Evolutionary conservation across 495 filamentous ascomycete genomes (phyloP).

Genomic region (Hyaloscypha variabilis): DNA sequence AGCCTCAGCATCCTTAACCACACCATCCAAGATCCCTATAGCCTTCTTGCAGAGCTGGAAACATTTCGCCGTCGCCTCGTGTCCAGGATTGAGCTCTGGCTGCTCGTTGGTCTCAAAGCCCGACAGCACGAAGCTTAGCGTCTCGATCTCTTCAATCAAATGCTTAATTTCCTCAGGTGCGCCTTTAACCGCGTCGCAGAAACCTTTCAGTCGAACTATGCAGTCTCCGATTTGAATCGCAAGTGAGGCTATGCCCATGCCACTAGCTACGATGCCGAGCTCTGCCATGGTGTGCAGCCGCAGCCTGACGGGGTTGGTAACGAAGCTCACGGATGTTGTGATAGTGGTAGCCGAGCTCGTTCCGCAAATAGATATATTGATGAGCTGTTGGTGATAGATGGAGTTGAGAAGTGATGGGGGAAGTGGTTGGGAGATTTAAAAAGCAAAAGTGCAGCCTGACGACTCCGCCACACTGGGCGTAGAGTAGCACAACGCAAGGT

Average conservation of each 20-base stretch:
- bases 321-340: background rate
- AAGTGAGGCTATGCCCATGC: background rate
- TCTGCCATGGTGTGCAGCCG: background rate
- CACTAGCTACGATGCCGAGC: background rate
- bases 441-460: no score
- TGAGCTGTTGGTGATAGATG: no score
- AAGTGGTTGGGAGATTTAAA: no score
- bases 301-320: background rate
- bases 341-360: no score
- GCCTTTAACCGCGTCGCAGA: slow-evolving; percentile 2
- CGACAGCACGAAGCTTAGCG: background rate
- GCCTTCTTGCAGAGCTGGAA: background rate
- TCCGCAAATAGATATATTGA: no score
- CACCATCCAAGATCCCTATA: background rate
- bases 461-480: no score
- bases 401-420: no score
- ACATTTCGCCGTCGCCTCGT: background rate
- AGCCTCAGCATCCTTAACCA: background rate
- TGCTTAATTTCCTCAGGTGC: slow-evolving; percentile 4
- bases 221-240: background rate
- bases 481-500: no score
- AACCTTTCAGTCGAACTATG: background rate
- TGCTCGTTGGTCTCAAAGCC: background rate
- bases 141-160: slow-evolving; percentile 1
- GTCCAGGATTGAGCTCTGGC: background rate